phyloP scores from a whole-genome alignment of 192 early-diverging fungal genomes.

The Mycoemilia scoparia region DNA sequence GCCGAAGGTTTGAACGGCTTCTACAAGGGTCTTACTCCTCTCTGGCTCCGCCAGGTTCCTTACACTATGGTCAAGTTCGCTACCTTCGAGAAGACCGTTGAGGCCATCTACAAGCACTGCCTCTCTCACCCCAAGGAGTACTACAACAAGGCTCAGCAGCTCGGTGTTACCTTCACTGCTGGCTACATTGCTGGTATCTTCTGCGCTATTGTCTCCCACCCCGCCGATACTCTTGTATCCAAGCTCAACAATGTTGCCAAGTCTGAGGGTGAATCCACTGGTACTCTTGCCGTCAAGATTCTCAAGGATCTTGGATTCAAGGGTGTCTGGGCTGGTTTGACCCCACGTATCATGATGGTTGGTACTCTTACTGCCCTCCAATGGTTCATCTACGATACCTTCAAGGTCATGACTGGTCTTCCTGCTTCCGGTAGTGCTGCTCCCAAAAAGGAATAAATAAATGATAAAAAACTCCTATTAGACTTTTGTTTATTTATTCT shows the following conservation, averaged over 20 bases:
- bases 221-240: conserved; percentile 66
- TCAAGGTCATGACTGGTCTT: conserved; percentile 52
- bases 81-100: conserved; percentile 60
- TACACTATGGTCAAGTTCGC: conserved; percentile 79
- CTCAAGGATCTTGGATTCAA: conserved; percentile 41
- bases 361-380: conserved; percentile 77
- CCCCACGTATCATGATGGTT: conserved; percentile 79
- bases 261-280: conserved; percentile 36
- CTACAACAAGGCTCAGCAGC: conserved; percentile 52
- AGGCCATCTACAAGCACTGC: conserved; percentile 41
- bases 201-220: conserved; percentile 79
- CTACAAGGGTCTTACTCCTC: conserved; percentile 50
- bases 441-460: conserved; percentile 27
- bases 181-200: conserved; percentile 80
- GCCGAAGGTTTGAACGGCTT: conserved; percentile 49
- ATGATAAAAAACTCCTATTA: not conserved
- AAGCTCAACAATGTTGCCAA: conserved; percentile 44
- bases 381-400: conserved; percentile 71
- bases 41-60: conserved; percentile 69
- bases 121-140: conserved; percentile 45
- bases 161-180: conserved; percentile 61
- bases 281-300: conserved; percentile 24
- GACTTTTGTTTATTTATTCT: not conserved
- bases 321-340: conserved; percentile 63
- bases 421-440: conserved; percentile 43